These are phyloP conservation scores for Arachnopeziza araneosa DNA, from an alignment of 2,329 filamentous ascomycete genomes.

Conservation along the genomic window DNA sequence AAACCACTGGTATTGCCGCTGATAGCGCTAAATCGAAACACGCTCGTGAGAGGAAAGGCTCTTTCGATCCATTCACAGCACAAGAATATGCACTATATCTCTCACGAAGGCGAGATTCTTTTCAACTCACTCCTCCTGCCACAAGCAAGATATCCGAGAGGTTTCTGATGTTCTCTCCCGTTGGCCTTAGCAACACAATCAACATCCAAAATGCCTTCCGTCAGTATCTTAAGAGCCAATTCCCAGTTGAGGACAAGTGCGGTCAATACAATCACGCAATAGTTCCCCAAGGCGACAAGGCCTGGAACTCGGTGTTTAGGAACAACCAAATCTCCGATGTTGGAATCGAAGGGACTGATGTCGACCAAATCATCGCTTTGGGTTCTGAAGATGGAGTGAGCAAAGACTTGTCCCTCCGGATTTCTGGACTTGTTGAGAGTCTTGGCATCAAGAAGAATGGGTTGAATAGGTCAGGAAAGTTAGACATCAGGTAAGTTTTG, in stretches of 20 bases:
- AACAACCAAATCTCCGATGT: conserved; percentile 15
- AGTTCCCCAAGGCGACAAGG: conserved; percentile 40
- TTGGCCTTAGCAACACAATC: conserved; percentile 35
- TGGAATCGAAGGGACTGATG: conserved; percentile 33
- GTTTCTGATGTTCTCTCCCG: conserved; percentile 19
- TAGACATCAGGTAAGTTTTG: conserved; percentile 52
- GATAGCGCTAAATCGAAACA: not conserved
- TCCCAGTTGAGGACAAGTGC: conserved; percentile 43
- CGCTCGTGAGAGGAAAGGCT: not conserved
- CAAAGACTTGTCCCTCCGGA: conserved; percentile 41
- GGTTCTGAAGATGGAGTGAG: conserved; percentile 51
- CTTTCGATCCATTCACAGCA: too few species aligned
- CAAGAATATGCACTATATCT: not conserved
- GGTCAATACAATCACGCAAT: conserved; percentile 44
- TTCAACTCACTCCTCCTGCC: conserved; percentile 1
- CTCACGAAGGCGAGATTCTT: not conserved
- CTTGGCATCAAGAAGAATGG: conserved; percentile 47
- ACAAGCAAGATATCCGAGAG: conserved; percentile 8
- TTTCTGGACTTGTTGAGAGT: conserved; percentile 49
- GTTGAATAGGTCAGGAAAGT: conserved; percentile 45
- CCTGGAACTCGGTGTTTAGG: conserved; percentile 31
- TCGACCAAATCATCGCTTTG: conserved; percentile 56
- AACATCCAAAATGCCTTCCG: conserved; percentile 53
- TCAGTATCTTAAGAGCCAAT: conserved; percentile 44
- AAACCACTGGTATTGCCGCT: not conserved